Evolutionary conservation across 1,139 yeast species (phyloP).

Genomic region (Yamadazyma pseudoaaseri): DNA sequence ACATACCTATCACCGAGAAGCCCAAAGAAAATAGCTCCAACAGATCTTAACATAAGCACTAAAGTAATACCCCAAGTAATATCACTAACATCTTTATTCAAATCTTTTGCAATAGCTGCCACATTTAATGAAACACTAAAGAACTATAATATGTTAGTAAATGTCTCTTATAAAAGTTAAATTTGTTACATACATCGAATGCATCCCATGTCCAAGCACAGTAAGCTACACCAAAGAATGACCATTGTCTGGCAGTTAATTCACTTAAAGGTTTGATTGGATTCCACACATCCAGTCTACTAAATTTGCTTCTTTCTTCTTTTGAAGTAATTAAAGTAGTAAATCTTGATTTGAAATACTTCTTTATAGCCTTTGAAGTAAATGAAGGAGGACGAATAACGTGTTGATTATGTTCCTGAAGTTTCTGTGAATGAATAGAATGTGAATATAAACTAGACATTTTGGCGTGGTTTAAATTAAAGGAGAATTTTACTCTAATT

Average conservation of each 20-base stretch:
- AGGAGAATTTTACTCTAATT: neutral
- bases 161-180: neutral
- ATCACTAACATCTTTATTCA: constrained; percentile 25
- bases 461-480: too few species aligned
- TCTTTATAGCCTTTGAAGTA: constrained; percentile 21
- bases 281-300: constrained; percentile 30
- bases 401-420: constrained; percentile 27
- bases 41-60: constrained; percentile 45
- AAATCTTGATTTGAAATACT: constrained; percentile 29
- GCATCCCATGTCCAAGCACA: constrained; percentile 47
- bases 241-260: constrained; percentile 34
- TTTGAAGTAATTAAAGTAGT: constrained; percentile 31
- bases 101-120: constrained; percentile 26
- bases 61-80: constrained; percentile 46
- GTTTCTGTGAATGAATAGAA: constrained; percentile 9
- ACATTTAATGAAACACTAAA: constrained; percentile 38
- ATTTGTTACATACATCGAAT: constrained; percentile 21
- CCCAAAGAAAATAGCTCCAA: constrained; percentile 42
- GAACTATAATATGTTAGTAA: constrained; percentile 3
- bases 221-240: constrained; percentile 32
- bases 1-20: constrained; percentile 31
- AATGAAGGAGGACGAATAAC: constrained; percentile 33
- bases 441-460: constrained; percentile 10
- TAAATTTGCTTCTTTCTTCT: constrained; percentile 25
- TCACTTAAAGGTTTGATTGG: constrained; percentile 33